A percentile compares a stretch with the other conserved stretches of the same genome.
Conservation (phyloP, 371 early-diverging fungal species). For the Mucor mucedo region DNA sequence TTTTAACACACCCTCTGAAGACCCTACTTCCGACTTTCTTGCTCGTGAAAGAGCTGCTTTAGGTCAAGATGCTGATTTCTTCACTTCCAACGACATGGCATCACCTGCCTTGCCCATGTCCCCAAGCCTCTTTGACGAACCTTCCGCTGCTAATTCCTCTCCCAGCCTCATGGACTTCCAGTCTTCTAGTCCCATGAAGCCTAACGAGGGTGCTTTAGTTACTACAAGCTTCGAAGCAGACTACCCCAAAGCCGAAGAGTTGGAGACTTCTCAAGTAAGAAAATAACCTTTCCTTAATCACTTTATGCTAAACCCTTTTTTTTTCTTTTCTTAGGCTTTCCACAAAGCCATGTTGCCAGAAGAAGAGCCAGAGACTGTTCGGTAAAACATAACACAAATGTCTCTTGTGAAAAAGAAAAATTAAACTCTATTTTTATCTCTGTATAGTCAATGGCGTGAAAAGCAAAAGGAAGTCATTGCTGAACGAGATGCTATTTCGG, state of each 20-base stretch:
- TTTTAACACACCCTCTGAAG: constrained; percentile 60
- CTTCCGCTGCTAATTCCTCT: background rate
- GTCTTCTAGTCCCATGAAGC: constrained; percentile 8
- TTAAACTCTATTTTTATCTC: background rate
- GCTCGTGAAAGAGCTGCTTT: constrained; percentile 90
- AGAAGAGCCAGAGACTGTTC: constrained; percentile 64
- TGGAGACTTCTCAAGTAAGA: constrained; percentile 55
- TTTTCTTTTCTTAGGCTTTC: constrained; percentile 39
- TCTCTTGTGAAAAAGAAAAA: background rate
- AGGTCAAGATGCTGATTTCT: constrained; percentile 78
- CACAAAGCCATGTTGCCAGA: constrained; percentile 54
- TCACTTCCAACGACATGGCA: constrained; percentile 40
- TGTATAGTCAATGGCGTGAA: constrained; percentile 79
- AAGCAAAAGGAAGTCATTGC: constrained; percentile 74
- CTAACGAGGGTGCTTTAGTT: constrained; percentile 24
- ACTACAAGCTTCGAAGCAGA: constrained; percentile 42
- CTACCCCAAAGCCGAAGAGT: constrained; percentile 54
- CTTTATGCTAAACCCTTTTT: background rate
- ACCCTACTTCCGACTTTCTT: constrained; percentile 90
- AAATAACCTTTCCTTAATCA: background rate
- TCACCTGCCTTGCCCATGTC: constrained; percentile 22
- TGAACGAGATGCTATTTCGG: constrained; percentile 77
- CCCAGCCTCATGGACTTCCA: constrained; percentile 9
- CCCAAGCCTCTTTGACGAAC: constrained; percentile 12
- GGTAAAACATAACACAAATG: constrained; percentile 29